Base-by-base conservation (phyloP, 257 asterid genomes). In the Primulina tabacum region DNA sequence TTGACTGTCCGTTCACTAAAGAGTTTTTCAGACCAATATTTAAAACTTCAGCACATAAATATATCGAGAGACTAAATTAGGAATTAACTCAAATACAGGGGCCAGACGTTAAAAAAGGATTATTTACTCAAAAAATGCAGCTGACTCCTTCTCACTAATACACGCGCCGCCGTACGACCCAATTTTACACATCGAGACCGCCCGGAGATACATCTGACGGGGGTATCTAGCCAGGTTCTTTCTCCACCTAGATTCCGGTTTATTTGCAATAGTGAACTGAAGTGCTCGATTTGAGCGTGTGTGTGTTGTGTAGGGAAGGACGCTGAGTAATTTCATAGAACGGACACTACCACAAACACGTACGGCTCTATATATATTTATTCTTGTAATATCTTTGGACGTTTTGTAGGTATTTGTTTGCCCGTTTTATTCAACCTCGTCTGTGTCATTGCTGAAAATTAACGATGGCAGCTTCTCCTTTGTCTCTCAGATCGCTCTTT, bases 391-490 rank as follows among this genome's bases (percentile, higher is more conserved):
- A 2, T 43, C 17, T 5, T 50, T 50, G 7, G 56, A 14, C 20
- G 8, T 68, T 67, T 28, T 34, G 6, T 34, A 34, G 7, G 61
- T 21, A 4, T 50, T 8, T n/a, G 56, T 63, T 4, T 38, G 50
- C 33, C 24, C 30, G 29, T 33, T 62, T 40, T 4, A 26, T 40
- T 72, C 59, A 35, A 37, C 32, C 72, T 62, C 33, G 47, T 17
- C 20, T 62, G 18, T 4, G 58, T n/a, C 28, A 6, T 16, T 28
- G 43, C 59, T 28, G 40, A 50, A 50, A 50, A 50, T 50, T 50
- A 50, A 60, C 69, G 71, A 86, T 92, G 95, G 83, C 84, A 69
- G 79, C 84, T 62, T 68, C 85, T 30, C 68, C 87, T 71, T 7
- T 78, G 69, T 79, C 82, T 65, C 86, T 86, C 77, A 74, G 77